Evolutionary conservation across 1,284 basidiomycete species (phyloP), one percentile per base, ranked within the genome.

Genomic region (Chiua sp.): DNA sequence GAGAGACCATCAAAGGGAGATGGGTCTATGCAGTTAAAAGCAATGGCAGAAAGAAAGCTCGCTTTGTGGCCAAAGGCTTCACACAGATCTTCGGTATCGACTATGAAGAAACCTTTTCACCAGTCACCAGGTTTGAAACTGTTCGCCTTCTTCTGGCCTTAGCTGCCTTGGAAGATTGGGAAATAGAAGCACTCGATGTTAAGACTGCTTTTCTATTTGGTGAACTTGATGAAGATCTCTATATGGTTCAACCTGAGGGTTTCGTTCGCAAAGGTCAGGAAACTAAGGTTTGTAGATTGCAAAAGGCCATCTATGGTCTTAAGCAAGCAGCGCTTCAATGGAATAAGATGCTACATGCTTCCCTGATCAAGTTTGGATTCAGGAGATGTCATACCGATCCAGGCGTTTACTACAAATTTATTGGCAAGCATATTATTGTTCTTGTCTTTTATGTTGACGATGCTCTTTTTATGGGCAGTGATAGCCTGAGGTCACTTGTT

Each of bases 401-500:
- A 46, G 44, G 44, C 7, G 44, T 46, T 8, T 46, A 46, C 8
- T 18, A 18, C 10, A 46, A 46, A 18, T 23, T 2, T 23, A 23
- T 46, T 23, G n/a, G 11, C 10, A 22, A 46, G 23, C 11, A 23
- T 10, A 26, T 51, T 12, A 37, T 51, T 1, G 37, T 51, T 15
- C 35, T 51, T 37, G 37, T 54, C 10, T 28, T 55, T 8, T 55
- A 49, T 32, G 20, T 55, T 48, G 47, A 55, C 18, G 26, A 56
- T 39, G 3, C 37, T 16, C 37, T 39, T 39, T 55, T 56, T 11
- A 13, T 56, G 1, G n/a, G 37, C 3, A 50, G 12, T 2, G 23
- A 55, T 22, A 49, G 11, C 10, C 28, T 7, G n/a, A n/a, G 7
- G 20, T 3, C 11, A 4, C 23, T 18, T 2, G 3, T 39, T 18